Base-by-base conservation (phyloP, 192 early-diverging fungal genomes). In the Entomortierella chlamydospora region DNA sequence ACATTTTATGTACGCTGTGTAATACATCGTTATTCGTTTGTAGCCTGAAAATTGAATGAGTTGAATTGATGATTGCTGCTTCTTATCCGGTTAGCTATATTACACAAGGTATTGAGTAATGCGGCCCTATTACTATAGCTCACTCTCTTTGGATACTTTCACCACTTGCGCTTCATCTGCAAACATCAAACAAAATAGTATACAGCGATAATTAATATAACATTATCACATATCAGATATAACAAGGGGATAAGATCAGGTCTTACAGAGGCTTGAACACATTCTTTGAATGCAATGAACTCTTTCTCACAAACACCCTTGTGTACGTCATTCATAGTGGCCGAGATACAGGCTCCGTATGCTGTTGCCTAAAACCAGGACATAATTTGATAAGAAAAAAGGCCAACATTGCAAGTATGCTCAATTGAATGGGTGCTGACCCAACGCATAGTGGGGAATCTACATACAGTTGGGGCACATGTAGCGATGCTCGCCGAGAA, bases 81-180 rank as follows among this genome's bases (percentile, higher is more conserved):
- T 4, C 4, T 7, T 37, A 37, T 37, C 34, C 34, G 10, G 34
- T 37, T 17, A 47, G 15, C 15, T 47, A 47, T 20, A 47, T 47
- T 47, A 47, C 20, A 20, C 15, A 17, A 47, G 4, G 4, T 47
- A 15, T 13, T 9, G 6, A 41, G 13, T 41, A 6, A 41, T 41
- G 7, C 39, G 6, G 39, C 6, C 6, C 45, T 20, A 47, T 12
- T 20, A 20, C 15, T 47, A 17, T 47, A 47, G 4, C 20, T 11
- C 15, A 17, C 15, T 17, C 12, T 25, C 28, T 13, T 25, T 10
- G 9, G 43, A 13, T 55, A 0, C 23, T 33, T 18, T 61, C 51
- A 79, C 76, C 76, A 79, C 51, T 61, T 70, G 33, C 76, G 68
- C 52, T 79, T 79, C 76, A 79, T 56, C 76, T 79, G n/a, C n/a